phyloP scores from a whole-genome alignment of 345 rosid species.

The Boechera retrofracta region DNA sequence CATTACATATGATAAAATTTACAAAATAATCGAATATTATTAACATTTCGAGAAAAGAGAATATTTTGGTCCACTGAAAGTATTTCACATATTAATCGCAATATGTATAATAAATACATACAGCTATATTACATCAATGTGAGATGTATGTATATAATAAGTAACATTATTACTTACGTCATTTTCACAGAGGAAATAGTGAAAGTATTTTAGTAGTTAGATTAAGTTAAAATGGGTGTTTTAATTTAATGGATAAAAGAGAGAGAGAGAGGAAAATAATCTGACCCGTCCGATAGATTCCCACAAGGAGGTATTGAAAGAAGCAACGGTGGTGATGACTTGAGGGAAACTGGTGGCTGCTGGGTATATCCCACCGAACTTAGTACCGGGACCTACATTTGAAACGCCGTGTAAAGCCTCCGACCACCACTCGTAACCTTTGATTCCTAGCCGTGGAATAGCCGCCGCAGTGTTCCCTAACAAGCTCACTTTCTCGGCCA shows the following conservation, averaged over 20 bases:
- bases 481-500: constrained; percentile 73
- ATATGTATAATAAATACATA: not conserved
- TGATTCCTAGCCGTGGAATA: constrained; percentile 76
- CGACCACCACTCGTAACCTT: constrained; percentile 96
- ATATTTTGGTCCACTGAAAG: constrained; percentile 17
- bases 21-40: not conserved
- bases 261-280: not conserved
- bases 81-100: constrained; percentile 3
- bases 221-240: not conserved
- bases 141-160: not conserved
- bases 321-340: constrained; percentile 84
- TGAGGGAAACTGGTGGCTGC: constrained; percentile 96
- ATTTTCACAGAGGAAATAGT: constrained; percentile 15
- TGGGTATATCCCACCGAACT: constrained; percentile 65
- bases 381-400: constrained; percentile 75
- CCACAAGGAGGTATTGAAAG: constrained; percentile 85
- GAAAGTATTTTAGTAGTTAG: not conserved
- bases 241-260: constrained; percentile 33
- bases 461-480: constrained; percentile 71
- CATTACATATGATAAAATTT: not conserved
- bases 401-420: constrained; percentile 96
- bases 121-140: not conserved
- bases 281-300: constrained; percentile 85
- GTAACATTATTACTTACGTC: constrained; percentile 27
- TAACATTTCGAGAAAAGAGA: constrained; percentile 17